These are phyloP conservation scores for Aspergillus wentii DNA, from an alignment of 495 filamentous ascomycete genomes.

Conservation along the genomic window DNA sequence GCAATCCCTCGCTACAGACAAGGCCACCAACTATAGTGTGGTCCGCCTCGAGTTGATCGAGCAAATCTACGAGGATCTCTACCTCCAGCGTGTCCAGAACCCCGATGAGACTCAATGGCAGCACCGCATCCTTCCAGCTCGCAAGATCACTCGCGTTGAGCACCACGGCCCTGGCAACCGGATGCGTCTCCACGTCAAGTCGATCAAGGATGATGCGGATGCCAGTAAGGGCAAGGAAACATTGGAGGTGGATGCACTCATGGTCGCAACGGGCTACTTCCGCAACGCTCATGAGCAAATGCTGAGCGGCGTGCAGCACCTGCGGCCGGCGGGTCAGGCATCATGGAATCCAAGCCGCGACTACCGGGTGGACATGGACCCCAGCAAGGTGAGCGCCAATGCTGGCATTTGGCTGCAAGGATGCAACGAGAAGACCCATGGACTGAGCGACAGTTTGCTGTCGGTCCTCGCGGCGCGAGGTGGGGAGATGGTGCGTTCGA, in stretches of 20 bases:
- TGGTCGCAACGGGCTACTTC: conserved; percentile 85
- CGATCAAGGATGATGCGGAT: conserved; percentile 18
- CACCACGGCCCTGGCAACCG: conserved; percentile 39
- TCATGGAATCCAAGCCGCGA: conserved; percentile 48
- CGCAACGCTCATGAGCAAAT: conserved; percentile 76
- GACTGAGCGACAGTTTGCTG: conserved; percentile 75
- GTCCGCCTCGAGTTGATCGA: conserved; percentile 85
- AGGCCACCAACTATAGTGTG: conserved; percentile 88
- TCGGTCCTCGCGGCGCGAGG: conserved; percentile 72
- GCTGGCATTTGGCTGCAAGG: conserved; percentile 91
- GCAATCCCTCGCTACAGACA: conserved; percentile 57
- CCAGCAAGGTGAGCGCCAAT: conserved; percentile 54
- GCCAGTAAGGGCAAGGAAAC: conserved; percentile 43
- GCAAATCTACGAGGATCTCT: conserved; percentile 76
- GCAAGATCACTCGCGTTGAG: conserved; percentile 56
- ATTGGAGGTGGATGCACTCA: conserved; percentile 71
- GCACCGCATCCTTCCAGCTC: conserved; percentile 67
- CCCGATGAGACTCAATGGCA: conserved; percentile 69
- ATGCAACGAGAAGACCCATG: conserved; percentile 88
- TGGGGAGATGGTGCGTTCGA: conserved; percentile 71
- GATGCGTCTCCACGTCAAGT: conserved; percentile 33
- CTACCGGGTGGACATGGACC: conserved; percentile 68
- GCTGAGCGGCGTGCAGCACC: conserved; percentile 53
- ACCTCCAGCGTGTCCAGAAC: conserved; percentile 72
- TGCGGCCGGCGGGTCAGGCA: conserved; percentile 52